Evolutionary conservation across 78 protist species (phyloP).

Genomic region (Emiliania huxleyi): DNA sequence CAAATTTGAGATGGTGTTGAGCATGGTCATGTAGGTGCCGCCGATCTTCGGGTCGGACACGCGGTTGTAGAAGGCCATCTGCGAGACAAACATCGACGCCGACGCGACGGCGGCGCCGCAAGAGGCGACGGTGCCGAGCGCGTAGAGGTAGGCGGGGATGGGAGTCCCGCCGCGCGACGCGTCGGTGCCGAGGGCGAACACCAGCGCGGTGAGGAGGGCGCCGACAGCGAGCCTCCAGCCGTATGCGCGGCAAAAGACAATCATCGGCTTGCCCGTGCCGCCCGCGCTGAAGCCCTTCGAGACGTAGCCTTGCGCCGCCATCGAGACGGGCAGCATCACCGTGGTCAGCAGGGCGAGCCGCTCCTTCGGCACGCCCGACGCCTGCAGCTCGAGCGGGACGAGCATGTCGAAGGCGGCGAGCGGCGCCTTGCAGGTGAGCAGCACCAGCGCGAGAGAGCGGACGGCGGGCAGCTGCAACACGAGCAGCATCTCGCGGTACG

Average conservation of each 20-base stretch:
- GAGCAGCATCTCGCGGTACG: slow-evolving; percentile 15
- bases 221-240: background rate
- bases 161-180: background rate
- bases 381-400: background rate
- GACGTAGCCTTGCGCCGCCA: background rate
- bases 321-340: background rate
- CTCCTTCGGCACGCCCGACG: slow-evolving; percentile 18
- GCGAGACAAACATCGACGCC: slow-evolving; percentile 28
- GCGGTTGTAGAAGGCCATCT: slow-evolving; percentile 33
- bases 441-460: slow-evolving; percentile 1
- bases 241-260: background rate
- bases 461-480: background rate
- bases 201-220: background rate
- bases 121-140: background rate
- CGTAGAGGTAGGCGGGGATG: background rate
- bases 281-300: background rate
- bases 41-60: background rate
- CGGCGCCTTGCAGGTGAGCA: background rate
- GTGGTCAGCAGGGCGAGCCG: background rate
- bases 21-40: slow-evolving; percentile 43
- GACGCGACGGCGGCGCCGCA: background rate
- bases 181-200: background rate
- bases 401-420: slow-evolving; percentile 6
- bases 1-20: slow-evolving; percentile 39
- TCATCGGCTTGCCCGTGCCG: background rate